Conservation (phyloP, 495 filamentous ascomycete genomes). For the Penicillium cinerascens region DNA sequence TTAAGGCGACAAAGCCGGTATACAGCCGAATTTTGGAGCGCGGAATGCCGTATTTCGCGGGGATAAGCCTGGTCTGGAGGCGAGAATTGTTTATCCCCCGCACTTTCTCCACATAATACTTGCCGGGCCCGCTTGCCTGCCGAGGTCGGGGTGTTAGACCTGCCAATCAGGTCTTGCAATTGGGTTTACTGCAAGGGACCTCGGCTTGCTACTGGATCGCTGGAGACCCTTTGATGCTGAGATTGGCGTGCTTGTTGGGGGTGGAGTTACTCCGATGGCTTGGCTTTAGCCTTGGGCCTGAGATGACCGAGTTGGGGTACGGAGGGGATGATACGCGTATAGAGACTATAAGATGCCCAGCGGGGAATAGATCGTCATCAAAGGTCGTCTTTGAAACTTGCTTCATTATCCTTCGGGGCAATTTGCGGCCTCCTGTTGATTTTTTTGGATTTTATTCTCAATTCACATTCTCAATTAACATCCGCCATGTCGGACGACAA, state of each 20-base stretch:
- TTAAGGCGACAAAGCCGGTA: conserved; percentile 1
- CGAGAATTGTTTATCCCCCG: conserved; percentile 5
- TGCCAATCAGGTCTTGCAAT: conserved; percentile 4
- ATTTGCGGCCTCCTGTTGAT: background rate
- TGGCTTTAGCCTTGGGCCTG: background rate
- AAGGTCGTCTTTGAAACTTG: background rate
- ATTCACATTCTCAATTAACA: background rate
- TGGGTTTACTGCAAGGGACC: background rate
- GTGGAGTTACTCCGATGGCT: background rate
- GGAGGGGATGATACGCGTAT: background rate
- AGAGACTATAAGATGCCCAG: conserved; percentile 1
- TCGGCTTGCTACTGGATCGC: background rate
- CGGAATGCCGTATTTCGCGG: conserved; percentile 1
- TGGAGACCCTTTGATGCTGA: background rate
- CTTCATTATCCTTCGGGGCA: background rate
- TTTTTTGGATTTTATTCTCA: background rate
- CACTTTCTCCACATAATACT: conserved; percentile 8
- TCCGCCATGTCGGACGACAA: conserved; percentile 25
- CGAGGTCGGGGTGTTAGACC: background rate
- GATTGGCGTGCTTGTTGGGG: background rate
- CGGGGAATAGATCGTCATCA: background rate
- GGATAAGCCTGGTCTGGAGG: conserved; percentile 1
- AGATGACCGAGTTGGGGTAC: background rate
- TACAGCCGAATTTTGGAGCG: conserved; percentile 5
- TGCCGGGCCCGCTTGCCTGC: conserved; percentile 8